Base-by-base conservation (phyloP, 345 rosid genomes). In the Murraya koenigii region DNA sequence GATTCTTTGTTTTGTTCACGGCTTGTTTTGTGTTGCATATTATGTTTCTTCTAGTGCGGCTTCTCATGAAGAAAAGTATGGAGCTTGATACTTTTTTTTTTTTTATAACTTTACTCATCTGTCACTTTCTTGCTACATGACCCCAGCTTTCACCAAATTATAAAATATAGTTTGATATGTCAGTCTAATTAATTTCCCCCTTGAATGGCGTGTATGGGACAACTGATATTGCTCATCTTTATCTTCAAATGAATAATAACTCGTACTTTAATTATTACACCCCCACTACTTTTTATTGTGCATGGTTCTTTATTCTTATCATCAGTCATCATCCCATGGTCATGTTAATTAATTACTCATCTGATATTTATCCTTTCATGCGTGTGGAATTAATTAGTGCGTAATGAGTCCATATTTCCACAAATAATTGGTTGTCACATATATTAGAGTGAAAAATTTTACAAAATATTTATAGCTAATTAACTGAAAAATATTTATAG, bases 1-100 rank as follows among this genome's bases (percentile, higher is more conserved):
- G 75, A 87, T 96, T 81, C 60, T 86, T 71, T 94, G 98, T 80
- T 96, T 96, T 81, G 92, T 92, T 22, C 99, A 96, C 77, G 97
- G 85, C 11, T 89, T 96, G 56, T 94, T 92, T 66, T 81, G 88
- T 66, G 91, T 96, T 35, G 97, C 92, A 11, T 92, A 88, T 80
- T 91, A 92, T 85, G 94, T 94, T 77, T 86, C 97, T 79, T 89
- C 98, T 82, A 87, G 88, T 75, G 92, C 97, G 19, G 90, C 89
- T 59, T 1, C 28, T 10, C 60, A 52, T 30, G 86, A 82, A 2
- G 92, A 87, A 44, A 87, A 89, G 69, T 73, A 78, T n/a, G 81
- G 82, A 52, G 86, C 80, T 76, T 84, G 56, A 54, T 3, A 23
- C 30, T 7, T 14, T 14, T 14, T 44, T n/a, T n/a, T n/a, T 44